phyloP scores from a whole-genome alignment of 2,329 filamentous ascomycete genomes.

The Ophiostoma sp. region DNA sequence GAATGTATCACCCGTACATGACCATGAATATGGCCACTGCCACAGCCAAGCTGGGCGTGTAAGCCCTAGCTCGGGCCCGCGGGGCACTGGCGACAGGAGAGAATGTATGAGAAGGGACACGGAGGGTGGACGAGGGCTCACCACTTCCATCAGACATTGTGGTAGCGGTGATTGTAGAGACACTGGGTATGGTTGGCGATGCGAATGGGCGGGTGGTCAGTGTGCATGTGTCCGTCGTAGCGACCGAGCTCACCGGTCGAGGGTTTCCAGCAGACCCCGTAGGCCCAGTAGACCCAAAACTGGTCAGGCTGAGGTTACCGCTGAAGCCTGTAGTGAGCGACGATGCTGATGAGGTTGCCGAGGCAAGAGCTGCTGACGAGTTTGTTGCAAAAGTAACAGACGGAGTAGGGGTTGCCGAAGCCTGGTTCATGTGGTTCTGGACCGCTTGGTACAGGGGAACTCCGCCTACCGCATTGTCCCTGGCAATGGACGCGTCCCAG shows the following conservation, averaged over 20 bases:
- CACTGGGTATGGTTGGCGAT: not conserved
- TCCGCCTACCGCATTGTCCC: not conserved
- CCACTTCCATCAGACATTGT: not conserved
- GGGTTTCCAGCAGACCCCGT: not conserved
- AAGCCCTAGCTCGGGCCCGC: not conserved
- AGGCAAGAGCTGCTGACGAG: not conserved
- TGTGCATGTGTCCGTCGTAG: not conserved
- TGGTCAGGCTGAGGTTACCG: not conserved
- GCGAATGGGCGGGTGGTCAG: not conserved
- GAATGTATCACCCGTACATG: not conserved
- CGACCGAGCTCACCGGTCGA: not conserved
- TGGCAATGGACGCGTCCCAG: constrained; percentile 13
- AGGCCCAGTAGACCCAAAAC: not conserved
- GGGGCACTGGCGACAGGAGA: constrained; percentile 1
- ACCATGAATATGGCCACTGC: not conserved
- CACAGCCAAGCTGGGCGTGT: not conserved
- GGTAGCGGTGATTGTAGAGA: not conserved
- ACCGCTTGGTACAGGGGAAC: constrained; percentile 11
- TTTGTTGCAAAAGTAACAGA: not conserved
- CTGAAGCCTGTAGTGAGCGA: not conserved
- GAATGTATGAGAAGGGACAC: not conserved
- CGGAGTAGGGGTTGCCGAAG: not conserved
- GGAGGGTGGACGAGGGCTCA: not conserved
- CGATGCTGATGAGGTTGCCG: not conserved
- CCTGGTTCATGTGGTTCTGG: constrained; percentile 12